Evolutionary conservation across 257 asterid genomes (phyloP), one percentile per base, ranked within the genome.

Genomic region (Eucommia ulmoides): DNA sequence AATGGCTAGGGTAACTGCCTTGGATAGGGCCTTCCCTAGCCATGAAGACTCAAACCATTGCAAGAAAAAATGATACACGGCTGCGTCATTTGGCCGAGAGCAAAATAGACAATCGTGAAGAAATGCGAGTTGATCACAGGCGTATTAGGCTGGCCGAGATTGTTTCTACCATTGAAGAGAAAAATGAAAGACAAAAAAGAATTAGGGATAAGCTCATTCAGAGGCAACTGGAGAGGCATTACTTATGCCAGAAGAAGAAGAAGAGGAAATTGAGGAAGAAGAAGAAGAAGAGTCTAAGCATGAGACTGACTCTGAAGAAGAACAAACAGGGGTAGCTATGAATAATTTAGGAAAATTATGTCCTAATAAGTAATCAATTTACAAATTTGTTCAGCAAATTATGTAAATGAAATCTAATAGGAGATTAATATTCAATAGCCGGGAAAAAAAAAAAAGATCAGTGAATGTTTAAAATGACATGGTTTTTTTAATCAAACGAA

Each of bases 91-190:
- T 84, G 85, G 94, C 93, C 1, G 82, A 86, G 81, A 77, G 80
- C 52, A 74, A 75, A 69, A 65, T 74, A 44, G 96, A 84, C 61
- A 77, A 81, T 59, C 84, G 89, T 1, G 96, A 84, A 51, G 96
- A 84, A 49, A 71, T 80, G 53, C 74, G 95, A 66, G 96, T 83
- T 33, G 94, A 84, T 61, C 97, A 84, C 49, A 70, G 96, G 65
- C 80, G 93, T 45, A 88, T 84, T 50, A 80, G 96, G 68, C 94
- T 82, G 56, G 97, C 96, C 8, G 97, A 89, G 79, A 85, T 89
- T 59, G 74, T 89, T 47, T 89, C 97, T 11, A 85, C 89, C 3
- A 78, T 61, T 15, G 96, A 84, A 70, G 97, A 89, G 64, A 94
- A 89, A 51, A 82, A 51, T 58, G 58, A 64, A 70, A 72, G 83